Evolutionary conservation across 495 filamentous ascomycete species (phyloP), one percentile per base, ranked within the genome.

Genomic region (Lasiosphaeria ovina): DNA sequence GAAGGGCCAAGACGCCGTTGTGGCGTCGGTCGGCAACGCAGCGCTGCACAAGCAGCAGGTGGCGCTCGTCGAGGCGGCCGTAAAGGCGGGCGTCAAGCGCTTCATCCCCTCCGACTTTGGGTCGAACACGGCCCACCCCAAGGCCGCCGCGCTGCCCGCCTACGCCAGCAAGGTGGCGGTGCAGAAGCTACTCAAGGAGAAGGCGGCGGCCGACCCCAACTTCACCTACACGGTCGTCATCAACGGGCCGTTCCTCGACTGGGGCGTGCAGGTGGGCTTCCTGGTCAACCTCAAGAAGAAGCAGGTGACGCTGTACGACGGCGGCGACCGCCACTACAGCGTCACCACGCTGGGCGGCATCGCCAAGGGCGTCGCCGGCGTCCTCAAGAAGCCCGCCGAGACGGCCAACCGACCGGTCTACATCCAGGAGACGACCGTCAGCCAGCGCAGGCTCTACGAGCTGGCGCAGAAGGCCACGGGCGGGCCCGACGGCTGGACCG

Each of bases 91-190:
- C 34, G 59, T 61, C 3, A 50, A 57, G 45, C 45, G 40, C 47
- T 56, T 61, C 59, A 34, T 56, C 48, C 87, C 85, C 0, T 83
- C 81, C 10, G 84, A 87, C 58, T 90, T 83, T 57, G 86, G 85
- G 3, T 51, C 62, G 5, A 69, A 81, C 50, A 62, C 66, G 1
- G 57, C 53, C 33, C 65, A 69, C 47, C 58, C 68, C 33, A 63
- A 71, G 48, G 63, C 58, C 12, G 72, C 45, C 49, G 68, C 71
- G 62, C 63, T 76, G 69, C 54, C 80, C 71, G 52, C 74, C 75
- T 78, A 66, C 62, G 67, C 57, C 5, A 66, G 72, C 32, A 85
- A 85, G 60, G 63, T 81, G 14, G 66, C 65, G 0, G 61, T 75
- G 2, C 62, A 76, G 38, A 62, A 82, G 6, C 66, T 74, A 17